Percentiles rank a stretch among this genome's conserved stretches.
phyloP scores from a whole-genome alignment of 768 basidiomycete genomes.

The Psilocybe subaeruginosa region DNA sequence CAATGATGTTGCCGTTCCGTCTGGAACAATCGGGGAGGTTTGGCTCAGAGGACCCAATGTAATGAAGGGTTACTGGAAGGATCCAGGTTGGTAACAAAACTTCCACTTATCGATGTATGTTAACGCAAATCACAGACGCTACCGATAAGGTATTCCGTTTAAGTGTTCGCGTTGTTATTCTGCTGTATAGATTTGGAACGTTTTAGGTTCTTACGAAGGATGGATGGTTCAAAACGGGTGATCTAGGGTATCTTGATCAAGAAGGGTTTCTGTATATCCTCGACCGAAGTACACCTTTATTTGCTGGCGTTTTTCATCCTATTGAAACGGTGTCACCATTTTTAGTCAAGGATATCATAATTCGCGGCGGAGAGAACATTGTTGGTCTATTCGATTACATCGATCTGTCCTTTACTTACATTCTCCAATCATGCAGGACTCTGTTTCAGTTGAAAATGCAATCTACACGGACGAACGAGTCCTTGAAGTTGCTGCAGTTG shows the following conservation, averaged over 20 bases:
- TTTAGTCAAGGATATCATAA: slow-evolving; percentile 65
- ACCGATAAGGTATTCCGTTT: slow-evolving; percentile 37
- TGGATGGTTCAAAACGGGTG: slow-evolving; percentile 61
- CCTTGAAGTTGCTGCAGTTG: slow-evolving; percentile 62
- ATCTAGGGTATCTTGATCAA: slow-evolving; percentile 52
- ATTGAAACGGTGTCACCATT: slow-evolving; percentile 5
- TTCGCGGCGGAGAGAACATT: slow-evolving; percentile 68
- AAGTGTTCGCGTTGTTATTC: neutral
- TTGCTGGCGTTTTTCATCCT: neutral
- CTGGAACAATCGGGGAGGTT: slow-evolving; percentile 49
- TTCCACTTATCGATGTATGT: neutral
- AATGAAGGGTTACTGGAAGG: slow-evolving; percentile 66
- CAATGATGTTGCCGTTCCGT: slow-evolving; percentile 35
- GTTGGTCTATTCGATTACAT: slow-evolving; percentile 34
- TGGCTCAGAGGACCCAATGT: slow-evolving; percentile 63
- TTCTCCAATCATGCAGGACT: slow-evolving; percentile 41
- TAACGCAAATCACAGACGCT: slow-evolving; percentile 32
- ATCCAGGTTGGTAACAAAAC: slow-evolving; percentile 41
- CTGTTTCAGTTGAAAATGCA: slow-evolving; percentile 64
- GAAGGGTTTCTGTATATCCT: slow-evolving; percentile 66
- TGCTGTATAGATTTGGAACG: neutral
- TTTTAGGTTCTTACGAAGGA: slow-evolving; percentile 43
- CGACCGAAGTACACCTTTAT: slow-evolving; percentile 42
- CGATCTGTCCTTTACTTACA: neutral
- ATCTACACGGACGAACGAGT: slow-evolving; percentile 57